A percentile compares a stretch with the other conserved stretches of the same genome.
Conservation (phyloP, 2,329 filamentous ascomycete species). For the Diaporthe velutina region DNA sequence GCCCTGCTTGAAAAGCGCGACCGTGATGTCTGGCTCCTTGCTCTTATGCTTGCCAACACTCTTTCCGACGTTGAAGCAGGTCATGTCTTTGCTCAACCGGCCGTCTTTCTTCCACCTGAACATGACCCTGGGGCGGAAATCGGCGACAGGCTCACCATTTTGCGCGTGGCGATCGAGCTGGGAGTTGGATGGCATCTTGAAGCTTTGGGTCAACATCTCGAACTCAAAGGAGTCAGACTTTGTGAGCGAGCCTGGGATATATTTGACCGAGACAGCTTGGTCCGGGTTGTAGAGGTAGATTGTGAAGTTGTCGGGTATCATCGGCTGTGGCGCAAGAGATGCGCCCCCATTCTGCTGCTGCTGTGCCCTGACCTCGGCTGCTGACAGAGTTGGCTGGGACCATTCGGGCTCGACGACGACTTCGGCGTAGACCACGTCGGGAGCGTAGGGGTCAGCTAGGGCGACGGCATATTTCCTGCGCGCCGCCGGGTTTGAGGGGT, state of each 20-base stretch:
- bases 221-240: conserved; percentile 89
- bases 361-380: conserved; percentile 81
- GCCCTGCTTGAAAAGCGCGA: conserved; percentile 85
- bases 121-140: conserved; percentile 78
- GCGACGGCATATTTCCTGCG: conserved; percentile 90
- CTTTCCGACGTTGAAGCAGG: conserved; percentile 87
- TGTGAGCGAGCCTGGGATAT: conserved; percentile 83
- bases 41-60: conserved; percentile 80
- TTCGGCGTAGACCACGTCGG: conserved; percentile 88
- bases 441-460: conserved; percentile 84
- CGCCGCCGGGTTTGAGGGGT: conserved; percentile 75
- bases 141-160: conserved; percentile 53
- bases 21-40: conserved; percentile 94
- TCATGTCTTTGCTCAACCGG: conserved; percentile 87
- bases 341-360: conserved; percentile 48
- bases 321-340: conserved; percentile 73
- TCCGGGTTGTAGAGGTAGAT: conserved; percentile 96
- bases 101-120: conserved; percentile 94
- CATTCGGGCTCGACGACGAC: conserved; percentile 88
- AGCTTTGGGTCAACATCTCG: conserved; percentile 88
- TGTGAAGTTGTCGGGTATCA: conserved; percentile 83
- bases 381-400: conserved; percentile 84
- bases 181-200: conserved; percentile 83
- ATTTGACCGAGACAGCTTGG: conserved; percentile 79
- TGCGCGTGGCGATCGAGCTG: conserved; percentile 80